These are phyloP conservation scores for Amanita subjunquillea DNA, from an alignment of 768 basidiomycete species.

Conservation along the genomic window DNA sequence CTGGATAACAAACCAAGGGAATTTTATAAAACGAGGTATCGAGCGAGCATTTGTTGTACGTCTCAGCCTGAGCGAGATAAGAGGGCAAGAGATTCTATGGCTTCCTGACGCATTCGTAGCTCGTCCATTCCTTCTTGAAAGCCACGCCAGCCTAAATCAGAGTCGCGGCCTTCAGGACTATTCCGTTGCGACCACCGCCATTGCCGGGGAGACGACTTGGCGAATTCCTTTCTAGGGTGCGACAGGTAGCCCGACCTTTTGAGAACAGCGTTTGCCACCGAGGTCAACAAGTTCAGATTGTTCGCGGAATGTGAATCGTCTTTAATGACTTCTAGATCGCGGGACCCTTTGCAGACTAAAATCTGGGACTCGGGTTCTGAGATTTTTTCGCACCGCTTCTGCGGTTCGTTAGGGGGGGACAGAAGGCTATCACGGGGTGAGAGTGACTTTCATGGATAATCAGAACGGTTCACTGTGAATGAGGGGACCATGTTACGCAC, in stretches of 20 bases:
- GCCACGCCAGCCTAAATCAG: neutral
- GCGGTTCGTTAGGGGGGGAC: neutral
- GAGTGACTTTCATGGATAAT: neutral
- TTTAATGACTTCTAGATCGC: neutral
- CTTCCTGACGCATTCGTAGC: neutral
- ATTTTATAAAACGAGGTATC: slow-evolving; percentile 1
- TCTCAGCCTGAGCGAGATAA: slow-evolving; percentile 5
- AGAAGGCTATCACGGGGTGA: neutral
- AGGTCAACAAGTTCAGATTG: neutral
- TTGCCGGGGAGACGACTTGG: slow-evolving; percentile 10
- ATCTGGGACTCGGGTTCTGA: neutral
- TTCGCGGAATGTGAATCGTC: neutral
- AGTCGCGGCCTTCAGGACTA: slow-evolving; percentile 13
- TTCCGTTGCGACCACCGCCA: slow-evolving; percentile 37
- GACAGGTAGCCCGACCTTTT: slow-evolving; percentile 8
- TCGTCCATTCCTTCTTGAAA: slow-evolving; percentile 4
- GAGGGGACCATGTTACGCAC: slow-evolving; percentile 14
- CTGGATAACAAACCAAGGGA: neutral
- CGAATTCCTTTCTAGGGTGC: slow-evolving; percentile 7
- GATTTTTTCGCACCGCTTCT: neutral
- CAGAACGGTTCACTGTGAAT: slow-evolving; percentile 13
- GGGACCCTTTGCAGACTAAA: neutral
- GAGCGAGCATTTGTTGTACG: neutral
- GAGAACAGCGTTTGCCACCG: slow-evolving; percentile 2
- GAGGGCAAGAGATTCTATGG: slow-evolving; percentile 4